Evolutionary conservation across 2,329 filamentous ascomycete species (phyloP).

Genomic region (Hymenoscyphus infarciens): DNA sequence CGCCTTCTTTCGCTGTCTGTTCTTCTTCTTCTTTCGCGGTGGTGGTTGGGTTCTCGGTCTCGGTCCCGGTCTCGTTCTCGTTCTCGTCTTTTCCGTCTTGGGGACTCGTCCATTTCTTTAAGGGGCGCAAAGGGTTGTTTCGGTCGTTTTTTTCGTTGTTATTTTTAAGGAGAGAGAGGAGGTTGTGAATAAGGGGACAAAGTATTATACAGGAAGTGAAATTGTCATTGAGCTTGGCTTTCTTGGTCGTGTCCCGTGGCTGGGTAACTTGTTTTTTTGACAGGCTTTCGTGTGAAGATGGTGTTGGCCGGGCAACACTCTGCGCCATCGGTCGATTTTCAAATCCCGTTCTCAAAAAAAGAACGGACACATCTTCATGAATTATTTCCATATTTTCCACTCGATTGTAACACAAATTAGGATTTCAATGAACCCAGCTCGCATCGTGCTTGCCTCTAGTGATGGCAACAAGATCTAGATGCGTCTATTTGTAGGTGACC

Average conservation of each 20-base stretch:
- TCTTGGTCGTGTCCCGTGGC: not conserved
- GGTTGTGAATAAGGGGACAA: not conserved
- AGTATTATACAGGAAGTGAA: constrained; percentile 1
- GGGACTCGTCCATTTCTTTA: constrained; percentile 28
- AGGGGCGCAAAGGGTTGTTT: constrained; percentile 8
- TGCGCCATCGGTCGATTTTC: not conserved
- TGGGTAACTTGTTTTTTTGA: constrained; percentile 7
- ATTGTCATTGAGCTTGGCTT: not conserved
- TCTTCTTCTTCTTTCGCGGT: constrained; percentile 10
- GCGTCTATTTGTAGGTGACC: too few species aligned
- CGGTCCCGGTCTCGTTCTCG: constrained; percentile 9
- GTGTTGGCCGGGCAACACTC: not conserved
- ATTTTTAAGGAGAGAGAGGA: not conserved
- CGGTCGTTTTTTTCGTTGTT: not conserved
- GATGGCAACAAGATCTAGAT: too few species aligned
- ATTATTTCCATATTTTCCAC: too few species aligned
- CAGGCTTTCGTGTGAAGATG: not conserved
- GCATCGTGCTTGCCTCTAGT: too few species aligned
- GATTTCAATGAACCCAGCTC: too few species aligned
- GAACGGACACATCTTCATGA: too few species aligned
- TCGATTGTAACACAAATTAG: too few species aligned
- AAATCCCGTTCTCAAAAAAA: not conserved
- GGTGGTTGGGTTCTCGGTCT: not conserved
- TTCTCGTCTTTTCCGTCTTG: constrained; percentile 27
- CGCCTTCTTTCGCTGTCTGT: constrained; percentile 8